Percentiles rank a stretch among this genome's conserved stretches.
Conservation (phyloP, 768 basidiomycete genomes). For the Pulveroboletus sp. region DNA sequence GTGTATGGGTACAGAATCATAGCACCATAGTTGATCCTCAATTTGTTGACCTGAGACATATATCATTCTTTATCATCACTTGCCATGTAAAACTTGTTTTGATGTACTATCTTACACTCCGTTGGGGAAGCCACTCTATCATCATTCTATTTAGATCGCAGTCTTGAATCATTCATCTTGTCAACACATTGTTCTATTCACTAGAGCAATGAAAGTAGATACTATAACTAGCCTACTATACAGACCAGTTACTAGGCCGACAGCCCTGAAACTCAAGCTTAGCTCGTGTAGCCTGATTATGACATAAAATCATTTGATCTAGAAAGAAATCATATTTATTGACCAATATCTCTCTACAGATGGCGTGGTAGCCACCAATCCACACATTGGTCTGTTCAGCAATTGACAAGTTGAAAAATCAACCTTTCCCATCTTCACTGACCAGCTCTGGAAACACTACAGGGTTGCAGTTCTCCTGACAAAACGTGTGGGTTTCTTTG, state of each 20-base stretch:
- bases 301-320: conserved; percentile 34
- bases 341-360: conserved; percentile 32
- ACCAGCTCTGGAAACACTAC: conserved; percentile 27
- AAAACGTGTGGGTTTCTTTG: conserved; percentile 23
- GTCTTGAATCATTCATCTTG: too few species aligned
- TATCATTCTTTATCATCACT: too few species aligned
- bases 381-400: conserved; percentile 38
- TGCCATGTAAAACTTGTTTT: too few species aligned
- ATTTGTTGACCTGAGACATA: too few species aligned
- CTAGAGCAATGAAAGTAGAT: too few species aligned
- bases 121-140: too few species aligned
- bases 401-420: conserved; percentile 36
- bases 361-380: conserved; percentile 35
- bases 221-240: too few species aligned
- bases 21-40: too few species aligned
- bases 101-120: too few species aligned
- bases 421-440: conserved; percentile 17
- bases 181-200: too few species aligned
- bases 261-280: neutral
- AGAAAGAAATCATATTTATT: conserved; percentile 35
- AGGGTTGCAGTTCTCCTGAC: conserved; percentile 32
- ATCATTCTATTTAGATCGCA: too few species aligned
- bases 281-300: conserved; percentile 10
- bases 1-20: too few species aligned
- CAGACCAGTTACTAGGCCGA: conserved; percentile 3